Evolutionary conservation across 768 basidiomycete species (phyloP).

Genomic region (Tremella fuciformis): DNA sequence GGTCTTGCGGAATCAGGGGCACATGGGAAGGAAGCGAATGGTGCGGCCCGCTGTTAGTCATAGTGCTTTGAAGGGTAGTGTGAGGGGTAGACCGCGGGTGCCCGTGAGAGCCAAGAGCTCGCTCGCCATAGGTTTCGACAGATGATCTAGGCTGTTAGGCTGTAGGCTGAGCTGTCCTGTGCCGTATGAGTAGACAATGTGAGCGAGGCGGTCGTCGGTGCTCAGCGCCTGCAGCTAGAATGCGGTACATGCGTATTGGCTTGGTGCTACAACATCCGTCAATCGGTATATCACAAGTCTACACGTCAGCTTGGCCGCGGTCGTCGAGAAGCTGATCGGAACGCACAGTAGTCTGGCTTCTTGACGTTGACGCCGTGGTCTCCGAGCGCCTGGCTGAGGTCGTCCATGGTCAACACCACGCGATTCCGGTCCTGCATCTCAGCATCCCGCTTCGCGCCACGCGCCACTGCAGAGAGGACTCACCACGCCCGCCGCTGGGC

Average conservation of each 20-base stretch:
- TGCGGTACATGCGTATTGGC: neutral
- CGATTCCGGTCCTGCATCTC: slow-evolving; percentile 61
- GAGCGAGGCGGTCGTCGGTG: too few species aligned
- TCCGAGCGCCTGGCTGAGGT: slow-evolving; percentile 82
- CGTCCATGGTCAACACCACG: slow-evolving; percentile 95
- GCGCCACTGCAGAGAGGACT: slow-evolving; percentile 23
- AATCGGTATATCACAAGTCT: neutral
- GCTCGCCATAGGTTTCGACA: neutral
- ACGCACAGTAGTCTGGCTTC: slow-evolving; percentile 81
- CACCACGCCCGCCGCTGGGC: slow-evolving; percentile 59
- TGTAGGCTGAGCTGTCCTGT: neutral
- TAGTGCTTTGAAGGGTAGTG: neutral
- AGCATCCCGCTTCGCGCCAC: neutral
- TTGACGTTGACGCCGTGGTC: slow-evolving; percentile 94
- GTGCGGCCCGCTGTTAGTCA: neutral
- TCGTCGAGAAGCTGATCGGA: neutral
- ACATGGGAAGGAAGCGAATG: slow-evolving; percentile 1
- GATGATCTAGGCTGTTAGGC: neutral
- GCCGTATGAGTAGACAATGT: neutral
- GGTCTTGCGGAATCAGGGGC: neutral
- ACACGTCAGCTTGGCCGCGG: neutral
- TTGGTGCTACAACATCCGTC: neutral
- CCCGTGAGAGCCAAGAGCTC: neutral
- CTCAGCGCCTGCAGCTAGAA: too few species aligned
- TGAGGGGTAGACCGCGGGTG: neutral